phyloP scores from a whole-genome alignment of 768 basidiomycete species.

The Piloderma croceum region DNA sequence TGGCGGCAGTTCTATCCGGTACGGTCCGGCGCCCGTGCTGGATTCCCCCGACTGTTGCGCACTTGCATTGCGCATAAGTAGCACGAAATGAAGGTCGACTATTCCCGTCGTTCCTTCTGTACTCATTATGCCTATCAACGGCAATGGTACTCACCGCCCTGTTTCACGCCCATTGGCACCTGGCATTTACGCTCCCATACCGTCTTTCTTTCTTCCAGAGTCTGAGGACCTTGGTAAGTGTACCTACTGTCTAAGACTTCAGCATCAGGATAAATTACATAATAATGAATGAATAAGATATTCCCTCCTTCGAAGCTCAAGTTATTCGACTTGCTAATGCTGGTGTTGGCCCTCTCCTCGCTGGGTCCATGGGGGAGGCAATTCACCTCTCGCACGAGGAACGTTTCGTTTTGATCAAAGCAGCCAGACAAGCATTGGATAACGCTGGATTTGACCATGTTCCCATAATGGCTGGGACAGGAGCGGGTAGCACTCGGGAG shows the following conservation, averaged over 20 bases:
- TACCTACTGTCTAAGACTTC: background rate
- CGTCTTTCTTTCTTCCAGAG: slow-evolving; percentile 71
- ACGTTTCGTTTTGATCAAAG: slow-evolving; percentile 56
- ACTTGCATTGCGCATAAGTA: no score
- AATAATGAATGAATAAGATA: no score
- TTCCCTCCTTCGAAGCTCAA: slow-evolving; percentile 64
- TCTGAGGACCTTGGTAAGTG: slow-evolving; percentile 79
- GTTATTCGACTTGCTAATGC: slow-evolving; percentile 57
- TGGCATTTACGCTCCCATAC: slow-evolving; percentile 83
- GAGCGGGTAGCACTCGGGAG: slow-evolving; percentile 77
- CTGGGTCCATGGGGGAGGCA: slow-evolving; percentile 85
- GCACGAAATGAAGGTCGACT: no score
- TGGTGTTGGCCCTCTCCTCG: slow-evolving; percentile 66
- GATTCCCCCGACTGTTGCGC: no score
- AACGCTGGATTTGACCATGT: slow-evolving; percentile 47
- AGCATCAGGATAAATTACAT: no score
- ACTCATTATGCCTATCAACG: slow-evolving; percentile 38
- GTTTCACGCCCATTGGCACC: slow-evolving; percentile 54
- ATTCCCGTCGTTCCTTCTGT: background rate
- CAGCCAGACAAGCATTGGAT: slow-evolving; percentile 70
- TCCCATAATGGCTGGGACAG: slow-evolving; percentile 80
- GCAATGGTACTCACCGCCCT: slow-evolving; percentile 16
- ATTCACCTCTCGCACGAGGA: slow-evolving; percentile 67
- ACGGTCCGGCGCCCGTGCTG: no score
- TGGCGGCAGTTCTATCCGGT: no score